A percentile compares a stretch with the other conserved stretches of the same genome.
Evolutionary conservation across 345 rosid species (phyloP).

Genomic region (Sonneratia alba): DNA sequence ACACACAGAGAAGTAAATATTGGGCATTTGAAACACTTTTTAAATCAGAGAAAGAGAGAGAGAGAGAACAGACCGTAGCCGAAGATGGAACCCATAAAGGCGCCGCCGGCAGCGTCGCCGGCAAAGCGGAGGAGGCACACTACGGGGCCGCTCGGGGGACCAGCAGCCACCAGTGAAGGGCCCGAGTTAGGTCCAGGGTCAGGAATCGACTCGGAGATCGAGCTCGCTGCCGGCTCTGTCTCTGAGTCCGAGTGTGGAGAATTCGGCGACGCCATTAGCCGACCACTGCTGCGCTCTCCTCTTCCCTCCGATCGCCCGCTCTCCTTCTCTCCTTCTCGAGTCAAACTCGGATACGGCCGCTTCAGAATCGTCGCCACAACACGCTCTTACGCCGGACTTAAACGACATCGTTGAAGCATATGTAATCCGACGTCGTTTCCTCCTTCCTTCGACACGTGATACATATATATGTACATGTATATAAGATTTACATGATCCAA

Average conservation of each 20-base stretch:
- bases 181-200: slow-evolving; percentile 21
- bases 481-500: no score
- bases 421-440: no score
- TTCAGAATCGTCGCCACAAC: background rate
- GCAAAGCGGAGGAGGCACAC: slow-evolving; percentile 68
- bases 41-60: background rate
- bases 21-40: background rate
- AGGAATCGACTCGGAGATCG: slow-evolving; percentile 7
- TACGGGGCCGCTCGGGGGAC: slow-evolving; percentile 29
- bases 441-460: no score
- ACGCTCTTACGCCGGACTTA: background rate
- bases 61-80: slow-evolving; percentile 47
- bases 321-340: background rate
- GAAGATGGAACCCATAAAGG: slow-evolving; percentile 75
- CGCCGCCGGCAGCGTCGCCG: slow-evolving; percentile 79
- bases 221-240: background rate
- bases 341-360: background rate
- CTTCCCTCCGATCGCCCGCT: background rate
- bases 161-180: slow-evolving; percentile 27
- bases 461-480: no score
- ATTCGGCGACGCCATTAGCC: slow-evolving; percentile 30
- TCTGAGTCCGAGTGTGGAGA: slow-evolving; percentile 23
- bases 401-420: no score
- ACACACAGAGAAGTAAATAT: background rate
- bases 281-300: background rate